These are phyloP conservation scores for Mollisia scopiformis DNA, from an alignment of 2,329 filamentous ascomycete genomes.

Conservation along the genomic window DNA sequence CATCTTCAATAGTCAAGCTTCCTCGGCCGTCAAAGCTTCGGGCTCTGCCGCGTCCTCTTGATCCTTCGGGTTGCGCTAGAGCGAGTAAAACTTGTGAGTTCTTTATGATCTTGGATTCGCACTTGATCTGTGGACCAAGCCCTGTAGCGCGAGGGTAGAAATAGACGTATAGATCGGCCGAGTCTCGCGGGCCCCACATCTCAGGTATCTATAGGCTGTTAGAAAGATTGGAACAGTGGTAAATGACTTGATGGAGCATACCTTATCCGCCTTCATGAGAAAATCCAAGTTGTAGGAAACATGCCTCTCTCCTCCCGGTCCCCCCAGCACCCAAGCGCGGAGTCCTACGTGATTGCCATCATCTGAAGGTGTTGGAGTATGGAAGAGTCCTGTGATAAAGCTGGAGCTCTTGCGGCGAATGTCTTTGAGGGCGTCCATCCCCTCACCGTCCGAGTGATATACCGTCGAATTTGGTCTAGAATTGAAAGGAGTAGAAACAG, in stretches of 20 bases:
- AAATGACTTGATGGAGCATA: constrained; percentile 32
- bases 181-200: constrained; percentile 59
- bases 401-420: constrained; percentile 26
- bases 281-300: constrained; percentile 59
- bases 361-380: constrained; percentile 22
- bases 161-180: constrained; percentile 59
- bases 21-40: constrained; percentile 48
- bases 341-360: background rate
- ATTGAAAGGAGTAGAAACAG: constrained; percentile 16
- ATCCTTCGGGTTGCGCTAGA: constrained; percentile 20
- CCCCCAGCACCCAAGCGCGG: constrained; percentile 55
- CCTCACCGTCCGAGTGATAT: constrained; percentile 16
- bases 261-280: constrained; percentile 58
- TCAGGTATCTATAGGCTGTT: constrained; percentile 58
- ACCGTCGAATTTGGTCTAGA: constrained; percentile 8
- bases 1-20: constrained; percentile 52
- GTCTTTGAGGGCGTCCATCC: constrained; percentile 1
- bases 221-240: constrained; percentile 3
- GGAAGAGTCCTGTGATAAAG: constrained; percentile 6
- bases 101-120: constrained; percentile 56
- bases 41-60: constrained; percentile 28
- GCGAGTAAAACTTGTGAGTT: constrained; percentile 44
- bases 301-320: constrained; percentile 44
- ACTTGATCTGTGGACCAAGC: constrained; percentile 61
- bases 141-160: constrained; percentile 55